Percentiles rank a stretch among this genome's conserved stretches.
phyloP scores from a whole-genome alignment of 2,329 filamentous ascomycete species.

The Lecanosticta acicola region DNA sequence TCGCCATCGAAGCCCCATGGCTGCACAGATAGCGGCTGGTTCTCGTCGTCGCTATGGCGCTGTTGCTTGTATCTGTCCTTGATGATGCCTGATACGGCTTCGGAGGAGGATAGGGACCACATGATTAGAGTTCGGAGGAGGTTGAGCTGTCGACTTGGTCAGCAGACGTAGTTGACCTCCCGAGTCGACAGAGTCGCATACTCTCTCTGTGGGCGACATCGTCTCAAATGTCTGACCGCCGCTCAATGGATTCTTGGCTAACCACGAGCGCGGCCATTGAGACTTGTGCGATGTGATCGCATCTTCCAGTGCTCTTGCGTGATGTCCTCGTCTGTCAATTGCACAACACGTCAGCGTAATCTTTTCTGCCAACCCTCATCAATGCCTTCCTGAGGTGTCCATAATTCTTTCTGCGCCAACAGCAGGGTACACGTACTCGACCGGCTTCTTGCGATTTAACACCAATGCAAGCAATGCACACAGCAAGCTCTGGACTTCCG shows the following conservation, averaged over 20 bases:
- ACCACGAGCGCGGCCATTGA: conserved; percentile 86
- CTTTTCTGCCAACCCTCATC: conserved; percentile 28
- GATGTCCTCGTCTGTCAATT: conserved; percentile 71
- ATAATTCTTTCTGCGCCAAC: background rate
- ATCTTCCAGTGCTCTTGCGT: conserved; percentile 88
- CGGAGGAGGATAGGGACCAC: conserved; percentile 86
- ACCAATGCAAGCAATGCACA: conserved; percentile 84
- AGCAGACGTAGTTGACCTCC: conserved; percentile 2
- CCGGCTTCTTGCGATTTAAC: conserved; percentile 95
- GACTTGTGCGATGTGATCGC: conserved; percentile 75
- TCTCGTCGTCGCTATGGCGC: conserved; percentile 69
- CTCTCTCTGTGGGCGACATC: conserved; percentile 75
- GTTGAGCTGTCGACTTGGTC: conserved; percentile 58
- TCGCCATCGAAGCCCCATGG: conserved; percentile 86
- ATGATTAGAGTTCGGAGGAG: conserved; percentile 76
- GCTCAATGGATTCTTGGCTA: conserved; percentile 72
- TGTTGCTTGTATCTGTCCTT: conserved; percentile 84
- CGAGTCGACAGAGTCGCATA: conserved; percentile 41
- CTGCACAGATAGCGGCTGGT: conserved; percentile 83
- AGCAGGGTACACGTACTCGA: conserved; percentile 66
- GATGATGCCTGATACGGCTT: conserved; percentile 72
- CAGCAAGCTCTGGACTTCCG: conserved; percentile 79
- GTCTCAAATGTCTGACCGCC: conserved; percentile 74
- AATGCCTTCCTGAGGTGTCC: background rate
- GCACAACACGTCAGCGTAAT: too few relatives aligned